These are phyloP conservation scores for Saccharomyces hybrid DNA, from an alignment of 1,139 yeast species.

Conservation along the genomic window DNA sequence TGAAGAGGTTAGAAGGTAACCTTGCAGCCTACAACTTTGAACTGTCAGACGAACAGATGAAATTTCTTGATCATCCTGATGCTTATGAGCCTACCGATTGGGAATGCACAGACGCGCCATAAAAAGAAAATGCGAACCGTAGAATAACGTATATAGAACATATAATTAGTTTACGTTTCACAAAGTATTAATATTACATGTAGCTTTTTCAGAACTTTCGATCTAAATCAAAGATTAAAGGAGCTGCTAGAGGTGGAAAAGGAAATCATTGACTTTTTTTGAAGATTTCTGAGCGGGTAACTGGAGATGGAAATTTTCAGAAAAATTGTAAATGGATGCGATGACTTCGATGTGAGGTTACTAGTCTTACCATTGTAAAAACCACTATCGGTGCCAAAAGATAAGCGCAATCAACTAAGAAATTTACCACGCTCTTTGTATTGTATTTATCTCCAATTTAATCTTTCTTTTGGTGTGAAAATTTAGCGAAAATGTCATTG, in stretches of 20 bases:
- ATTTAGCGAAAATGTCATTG: not conserved
- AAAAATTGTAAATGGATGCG: not conserved
- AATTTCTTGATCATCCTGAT: constrained; percentile 40
- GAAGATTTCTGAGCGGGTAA: not conserved
- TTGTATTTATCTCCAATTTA: not conserved
- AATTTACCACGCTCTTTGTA: not conserved
- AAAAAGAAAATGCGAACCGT: constrained; percentile 1
- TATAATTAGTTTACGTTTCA: not conserved
- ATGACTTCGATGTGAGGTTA: not conserved
- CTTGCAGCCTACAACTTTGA: constrained; percentile 43
- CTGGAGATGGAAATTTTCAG: not conserved
- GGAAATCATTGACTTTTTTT: not conserved
- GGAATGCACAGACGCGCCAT: constrained; percentile 57
- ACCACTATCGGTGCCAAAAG: not conserved
- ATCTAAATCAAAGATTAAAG: not conserved
- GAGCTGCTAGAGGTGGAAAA: not conserved
- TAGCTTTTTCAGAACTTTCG: not conserved
- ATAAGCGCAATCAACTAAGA: not conserved
- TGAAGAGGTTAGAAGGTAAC: constrained; percentile 42
- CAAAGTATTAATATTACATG: not conserved
- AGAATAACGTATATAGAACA: not conserved
- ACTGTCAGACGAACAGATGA: constrained; percentile 41
- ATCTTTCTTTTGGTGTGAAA: not conserved
- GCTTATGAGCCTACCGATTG: constrained; percentile 65
- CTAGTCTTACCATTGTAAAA: not conserved